phyloP scores from a whole-genome alignment of 2,329 filamentous ascomycete genomes.

The Neofusicoccum kwambonambiense region DNA sequence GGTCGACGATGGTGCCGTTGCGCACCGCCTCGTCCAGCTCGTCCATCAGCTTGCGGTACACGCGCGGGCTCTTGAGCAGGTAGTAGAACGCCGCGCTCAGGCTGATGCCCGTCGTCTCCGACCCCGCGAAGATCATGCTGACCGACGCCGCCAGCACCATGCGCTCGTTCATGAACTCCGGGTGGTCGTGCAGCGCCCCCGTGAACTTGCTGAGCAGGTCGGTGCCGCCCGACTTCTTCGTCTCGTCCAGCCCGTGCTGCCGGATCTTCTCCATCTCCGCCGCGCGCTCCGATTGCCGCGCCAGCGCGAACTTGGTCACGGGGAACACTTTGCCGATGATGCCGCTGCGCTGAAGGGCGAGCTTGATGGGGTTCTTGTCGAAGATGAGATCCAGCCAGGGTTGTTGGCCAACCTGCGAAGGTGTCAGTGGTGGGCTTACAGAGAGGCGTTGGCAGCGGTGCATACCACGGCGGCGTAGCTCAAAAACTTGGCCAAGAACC shows the following conservation, averaged over 20 bases:
- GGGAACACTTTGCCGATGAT: slow-evolving; percentile 68
- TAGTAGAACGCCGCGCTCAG: slow-evolving; percentile 72
- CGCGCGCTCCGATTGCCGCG: slow-evolving; percentile 65
- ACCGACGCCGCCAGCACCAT: slow-evolving; percentile 70
- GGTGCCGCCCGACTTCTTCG: slow-evolving; percentile 30
- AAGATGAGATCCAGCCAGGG: slow-evolving; percentile 68
- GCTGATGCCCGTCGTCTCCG: slow-evolving; percentile 76
- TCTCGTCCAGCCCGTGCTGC: slow-evolving; percentile 36
- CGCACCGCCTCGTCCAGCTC: slow-evolving; percentile 63
- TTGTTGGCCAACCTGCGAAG: slow-evolving; percentile 66
- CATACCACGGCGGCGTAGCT: slow-evolving; percentile 69
- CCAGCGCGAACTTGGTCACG: slow-evolving; percentile 69
- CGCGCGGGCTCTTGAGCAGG: slow-evolving; percentile 62
- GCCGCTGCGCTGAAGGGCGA: slow-evolving; percentile 66
- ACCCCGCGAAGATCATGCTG: slow-evolving; percentile 71
- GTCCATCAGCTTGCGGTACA: slow-evolving; percentile 55
- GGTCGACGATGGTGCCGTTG: slow-evolving; percentile 46
- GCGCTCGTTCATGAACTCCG: slow-evolving; percentile 69
- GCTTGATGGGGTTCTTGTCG: slow-evolving; percentile 72
- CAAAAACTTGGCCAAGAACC: slow-evolving; percentile 63
- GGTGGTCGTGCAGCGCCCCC: slow-evolving; percentile 64
- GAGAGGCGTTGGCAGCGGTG: too few species aligned
- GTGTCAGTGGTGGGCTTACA: slow-evolving; percentile 10
- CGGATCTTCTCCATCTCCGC: slow-evolving; percentile 52
- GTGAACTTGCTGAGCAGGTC: slow-evolving; percentile 73